Base-by-base conservation (phyloP, 129 eudicot species). In the Flaveria trinervia region DNA sequence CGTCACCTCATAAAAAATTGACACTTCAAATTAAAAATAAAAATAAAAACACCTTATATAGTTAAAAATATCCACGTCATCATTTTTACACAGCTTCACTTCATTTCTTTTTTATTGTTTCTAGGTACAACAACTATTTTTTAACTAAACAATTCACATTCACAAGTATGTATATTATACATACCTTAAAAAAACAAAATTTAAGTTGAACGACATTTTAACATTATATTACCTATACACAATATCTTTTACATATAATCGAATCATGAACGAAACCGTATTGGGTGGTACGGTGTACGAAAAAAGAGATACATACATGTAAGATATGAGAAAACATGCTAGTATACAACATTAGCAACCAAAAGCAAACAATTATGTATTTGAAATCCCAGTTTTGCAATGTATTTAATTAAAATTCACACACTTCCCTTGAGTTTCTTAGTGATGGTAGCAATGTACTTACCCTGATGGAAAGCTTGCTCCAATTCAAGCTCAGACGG, bases 391-490 rank as follows among this genome's bases (percentile, higher is more conserved):
- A 39, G 43, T 73, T 62, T 55, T 26, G 71, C 81, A 26, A 70
- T 48, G 60, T 77, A 16, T 48, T 18, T 52, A 67, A 62, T 55
- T 36, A 26, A 36, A 79, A 62, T 86, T 64, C 80, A 88, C 22
- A 85, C 83, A 71, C 87, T 85, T 73, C 85, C 89, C 83, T 92
- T 92, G 69, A 92, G 93, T 82, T 89, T 92, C 87, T 84, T 92
- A 79, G 93, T 75, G 75, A 92, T 84, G 77, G 80, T 76, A 49
- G 96, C 97, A 71, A 89, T 86, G 86, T 82, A 77, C 82, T 89
- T 88, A 14, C 97, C 97, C 76, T 92, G 97, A 90, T 92, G 97
- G 71, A 85, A 84, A 84, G 97, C 97, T 84, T 87, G 96, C 76
- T 82, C 79, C 78, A 89, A 62, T 46, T 89, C 96, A 1, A 92